Conservation (phyloP, 2,329 filamentous ascomycete genomes). For the Aureobasidium leucospermi region DNA sequence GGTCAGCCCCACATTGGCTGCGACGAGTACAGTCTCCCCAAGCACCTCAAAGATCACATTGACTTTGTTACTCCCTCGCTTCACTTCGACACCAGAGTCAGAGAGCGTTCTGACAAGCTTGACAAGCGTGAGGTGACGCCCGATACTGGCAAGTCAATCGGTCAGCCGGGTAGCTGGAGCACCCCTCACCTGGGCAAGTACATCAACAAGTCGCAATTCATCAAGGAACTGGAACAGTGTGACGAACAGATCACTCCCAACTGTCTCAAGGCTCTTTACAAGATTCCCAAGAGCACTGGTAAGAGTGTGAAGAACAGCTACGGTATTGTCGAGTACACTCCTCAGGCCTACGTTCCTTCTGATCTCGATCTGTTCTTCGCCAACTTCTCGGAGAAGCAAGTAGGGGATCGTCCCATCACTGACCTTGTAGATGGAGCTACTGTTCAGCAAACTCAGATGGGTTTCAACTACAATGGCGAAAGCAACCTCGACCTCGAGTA, state of each 20-base stretch:
- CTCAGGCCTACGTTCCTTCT: conserved; percentile 41
- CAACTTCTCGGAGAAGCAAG: conserved; percentile 26
- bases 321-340: conserved; percentile 47
- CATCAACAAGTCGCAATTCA: conserved; percentile 19
- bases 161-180: conserved; percentile 24
- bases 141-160: conserved; percentile 19
- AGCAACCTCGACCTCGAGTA: conserved; percentile 50
- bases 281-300: conserved; percentile 27
- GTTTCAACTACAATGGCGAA: conserved; percentile 37
- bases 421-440: conserved; percentile 28
- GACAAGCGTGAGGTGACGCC: conserved; percentile 20
- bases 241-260: conserved; percentile 50
- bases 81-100: conserved; percentile 33
- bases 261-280: conserved; percentile 38
- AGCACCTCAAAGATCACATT: conserved; percentile 24
- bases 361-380: conserved; percentile 31
- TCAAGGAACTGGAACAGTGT: conserved; percentile 36
- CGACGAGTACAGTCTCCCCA: conserved; percentile 32
- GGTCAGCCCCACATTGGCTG: conserved; percentile 31
- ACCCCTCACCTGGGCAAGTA: conserved; percentile 25
- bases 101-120: conserved; percentile 17
- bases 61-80: conserved; percentile 35
- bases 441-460: conserved; percentile 34
- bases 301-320: conserved; percentile 42
- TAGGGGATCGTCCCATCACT: conserved; percentile 26